A percentile compares a stretch with the other conserved stretches of the same genome.
phyloP scores from a whole-genome alignment of 1,139 yeast genomes.

The Kodamaea sp. region DNA sequence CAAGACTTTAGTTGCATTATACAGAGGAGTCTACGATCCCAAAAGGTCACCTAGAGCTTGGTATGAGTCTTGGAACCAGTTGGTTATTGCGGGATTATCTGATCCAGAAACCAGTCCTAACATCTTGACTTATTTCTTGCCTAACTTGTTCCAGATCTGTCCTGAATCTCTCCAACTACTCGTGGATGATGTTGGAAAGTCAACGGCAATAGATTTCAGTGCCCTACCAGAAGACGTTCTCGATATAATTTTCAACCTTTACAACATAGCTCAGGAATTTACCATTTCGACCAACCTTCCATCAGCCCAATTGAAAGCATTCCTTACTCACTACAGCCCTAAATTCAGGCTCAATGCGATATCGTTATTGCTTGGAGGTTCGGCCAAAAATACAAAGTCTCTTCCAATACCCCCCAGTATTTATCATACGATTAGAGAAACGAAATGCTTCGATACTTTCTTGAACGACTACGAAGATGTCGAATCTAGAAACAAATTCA shows the following conservation, averaged over 20 bases:
- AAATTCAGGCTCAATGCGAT: slow-evolving; percentile 58
- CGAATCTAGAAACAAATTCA: slow-evolving; percentile 65
- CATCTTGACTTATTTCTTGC: slow-evolving; percentile 61
- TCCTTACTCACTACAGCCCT: slow-evolving; percentile 47
- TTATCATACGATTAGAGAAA: slow-evolving; percentile 41
- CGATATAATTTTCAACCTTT: slow-evolving; percentile 10
- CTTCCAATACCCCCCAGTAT: slow-evolving; percentile 46
- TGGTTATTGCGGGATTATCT: slow-evolving; percentile 35
- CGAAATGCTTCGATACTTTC: slow-evolving; percentile 43
- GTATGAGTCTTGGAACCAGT: slow-evolving; percentile 54
- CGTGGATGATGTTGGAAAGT: slow-evolving; percentile 27
- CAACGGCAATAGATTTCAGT: slow-evolving; percentile 31
- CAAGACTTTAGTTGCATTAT: slow-evolving; percentile 55
- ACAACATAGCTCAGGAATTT: slow-evolving; percentile 62
- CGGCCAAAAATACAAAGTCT: slow-evolving; percentile 58
- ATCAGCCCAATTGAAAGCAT: slow-evolving; percentile 28
- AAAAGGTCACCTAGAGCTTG: slow-evolving; percentile 35
- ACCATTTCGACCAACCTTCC: slow-evolving; percentile 39
- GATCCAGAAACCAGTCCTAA: slow-evolving; percentile 39
- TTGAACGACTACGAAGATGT: slow-evolving; percentile 61
- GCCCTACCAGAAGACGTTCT: slow-evolving; percentile 43
- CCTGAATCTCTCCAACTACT: slow-evolving; percentile 28
- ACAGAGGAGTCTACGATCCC: slow-evolving; percentile 24
- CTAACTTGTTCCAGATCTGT: slow-evolving; percentile 57
- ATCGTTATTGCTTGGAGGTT: slow-evolving; percentile 52